phyloP scores from a whole-genome alignment of 192 early-diverging fungal species.

The Polychytrium aggregatum region DNA sequence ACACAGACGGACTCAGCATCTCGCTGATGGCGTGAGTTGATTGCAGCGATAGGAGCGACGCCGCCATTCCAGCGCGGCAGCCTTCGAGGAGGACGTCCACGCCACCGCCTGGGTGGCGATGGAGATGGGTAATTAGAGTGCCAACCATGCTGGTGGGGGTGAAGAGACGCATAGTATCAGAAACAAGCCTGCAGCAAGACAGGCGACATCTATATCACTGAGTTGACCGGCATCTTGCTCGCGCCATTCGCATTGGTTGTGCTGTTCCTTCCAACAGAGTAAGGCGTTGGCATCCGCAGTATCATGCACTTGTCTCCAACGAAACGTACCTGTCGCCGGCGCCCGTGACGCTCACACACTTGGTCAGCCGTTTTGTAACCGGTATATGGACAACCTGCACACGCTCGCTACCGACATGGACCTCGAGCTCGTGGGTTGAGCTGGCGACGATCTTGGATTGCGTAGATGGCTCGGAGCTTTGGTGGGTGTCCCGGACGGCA shows the following conservation, averaged over 20 bases:
- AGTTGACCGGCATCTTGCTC: too few relatives aligned
- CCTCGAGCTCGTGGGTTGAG: neutral
- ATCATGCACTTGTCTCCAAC: neutral
- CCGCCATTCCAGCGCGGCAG: slow-evolving; percentile 7
- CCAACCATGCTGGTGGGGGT: slow-evolving; percentile 17
- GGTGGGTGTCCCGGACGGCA: slow-evolving; percentile 14
- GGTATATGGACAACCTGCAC: slow-evolving; percentile 22
- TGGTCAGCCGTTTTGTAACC: slow-evolving; percentile 3
- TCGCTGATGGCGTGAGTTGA: slow-evolving; percentile 13
- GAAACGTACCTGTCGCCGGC: slow-evolving; percentile 67
- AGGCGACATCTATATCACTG: neutral
- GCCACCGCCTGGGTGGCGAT: neutral
- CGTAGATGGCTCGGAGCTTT: too few relatives aligned
- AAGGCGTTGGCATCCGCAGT: neutral
- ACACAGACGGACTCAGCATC: slow-evolving; percentile 4
- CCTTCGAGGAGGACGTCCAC: slow-evolving; percentile 2
- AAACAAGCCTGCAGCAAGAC: neutral
- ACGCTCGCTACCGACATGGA: slow-evolving; percentile 1
- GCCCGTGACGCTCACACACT: slow-evolving; percentile 58
- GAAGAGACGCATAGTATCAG: neutral
- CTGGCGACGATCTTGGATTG: neutral
- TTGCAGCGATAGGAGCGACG: slow-evolving; percentile 8
- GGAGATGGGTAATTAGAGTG: slow-evolving; percentile 10
- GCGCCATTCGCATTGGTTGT: too few relatives aligned
- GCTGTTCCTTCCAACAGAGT: too few relatives aligned